Evolutionary conservation across 208 protist genomes (phyloP).

Genomic region (Leptomonas pyrrhocoris): DNA sequence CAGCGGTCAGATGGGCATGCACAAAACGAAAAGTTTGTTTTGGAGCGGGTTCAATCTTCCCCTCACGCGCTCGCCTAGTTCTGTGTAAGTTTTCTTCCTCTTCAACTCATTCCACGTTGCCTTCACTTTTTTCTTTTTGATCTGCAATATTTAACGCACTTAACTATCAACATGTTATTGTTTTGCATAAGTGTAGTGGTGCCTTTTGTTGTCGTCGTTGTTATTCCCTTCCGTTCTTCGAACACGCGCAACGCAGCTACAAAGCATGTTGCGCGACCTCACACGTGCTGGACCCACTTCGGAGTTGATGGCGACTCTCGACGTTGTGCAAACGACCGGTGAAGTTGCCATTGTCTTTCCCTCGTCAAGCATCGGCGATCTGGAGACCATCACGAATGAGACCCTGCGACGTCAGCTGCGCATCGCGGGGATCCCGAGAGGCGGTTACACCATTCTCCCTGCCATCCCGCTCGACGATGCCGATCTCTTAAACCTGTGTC

Average conservation of each 20-base stretch:
- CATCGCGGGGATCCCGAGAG: slow-evolving; percentile 67
- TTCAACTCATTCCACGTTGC: too few relatives aligned
- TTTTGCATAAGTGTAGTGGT: too few relatives aligned
- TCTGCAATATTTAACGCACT: too few relatives aligned
- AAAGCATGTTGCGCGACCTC: slow-evolving; percentile 15
- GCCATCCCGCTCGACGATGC: slow-evolving; percentile 58
- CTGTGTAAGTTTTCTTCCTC: too few relatives aligned
- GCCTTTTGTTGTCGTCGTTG: too few relatives aligned
- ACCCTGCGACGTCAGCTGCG: slow-evolving; percentile 62
- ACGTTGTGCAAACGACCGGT: slow-evolving; percentile 63
- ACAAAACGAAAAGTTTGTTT: too few relatives aligned
- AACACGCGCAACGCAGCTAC: background rate
- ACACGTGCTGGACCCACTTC: slow-evolving; percentile 14
- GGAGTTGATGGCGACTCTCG: slow-evolving; percentile 32
- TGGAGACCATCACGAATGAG: slow-evolving; percentile 71
- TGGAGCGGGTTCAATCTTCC: too few relatives aligned
- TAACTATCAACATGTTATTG: too few relatives aligned
- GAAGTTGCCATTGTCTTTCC: slow-evolving; percentile 67
- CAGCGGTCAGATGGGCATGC: too few relatives aligned
- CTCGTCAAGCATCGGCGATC: slow-evolving; percentile 51
- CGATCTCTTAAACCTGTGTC: slow-evolving; percentile 63
- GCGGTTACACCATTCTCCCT: slow-evolving; percentile 74
- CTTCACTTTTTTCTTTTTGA: too few relatives aligned
- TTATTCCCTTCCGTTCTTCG: background rate
- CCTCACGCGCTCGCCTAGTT: too few relatives aligned